These are phyloP conservation scores for Physcomitrellopsis africana DNA, from an alignment of 225 moss, liverwort and hornwort genomes.

Conservation along the genomic window DNA sequence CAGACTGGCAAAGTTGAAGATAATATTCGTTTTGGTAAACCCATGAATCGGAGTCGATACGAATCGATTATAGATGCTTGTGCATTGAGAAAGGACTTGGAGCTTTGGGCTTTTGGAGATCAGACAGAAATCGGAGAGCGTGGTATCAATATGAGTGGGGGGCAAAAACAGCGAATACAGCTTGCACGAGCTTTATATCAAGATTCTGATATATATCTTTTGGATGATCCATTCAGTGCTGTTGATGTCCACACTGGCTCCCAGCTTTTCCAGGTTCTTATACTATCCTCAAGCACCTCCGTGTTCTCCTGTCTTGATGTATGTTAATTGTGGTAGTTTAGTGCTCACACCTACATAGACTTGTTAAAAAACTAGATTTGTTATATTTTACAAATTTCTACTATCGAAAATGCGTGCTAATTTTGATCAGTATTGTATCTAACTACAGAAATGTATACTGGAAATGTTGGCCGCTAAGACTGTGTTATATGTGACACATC, in stretches of 20 bases:
- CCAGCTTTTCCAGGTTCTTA: constrained; percentile 56
- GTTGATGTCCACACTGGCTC: constrained; percentile 81
- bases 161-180: constrained; percentile 85
- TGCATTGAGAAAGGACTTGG: constrained; percentile 64
- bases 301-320: not conserved
- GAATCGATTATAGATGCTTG: constrained; percentile 54
- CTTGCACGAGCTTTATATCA: constrained; percentile 79
- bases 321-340: not conserved
- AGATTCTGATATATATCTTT: constrained; percentile 67
- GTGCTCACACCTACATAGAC: not conserved
- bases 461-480: constrained; percentile 82
- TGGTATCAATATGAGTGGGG: constrained; percentile 84
- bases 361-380: too few species aligned
- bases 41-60: constrained; percentile 55
- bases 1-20: constrained; percentile 70
- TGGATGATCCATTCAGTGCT: constrained; percentile 83
- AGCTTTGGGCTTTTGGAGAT: constrained; percentile 69
- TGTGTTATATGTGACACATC: constrained; percentile 90
- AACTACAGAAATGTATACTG: constrained; percentile 68
- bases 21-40: constrained; percentile 64
- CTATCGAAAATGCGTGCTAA: not conserved
- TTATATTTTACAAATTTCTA: too few species aligned
- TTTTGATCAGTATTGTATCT: not conserved
- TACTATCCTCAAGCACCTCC: not conserved
- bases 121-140: constrained; percentile 88